These are phyloP conservation scores for Pleurotus salmoneostramineus DNA, from an alignment of 768 basidiomycete species.

Conservation along the genomic window DNA sequence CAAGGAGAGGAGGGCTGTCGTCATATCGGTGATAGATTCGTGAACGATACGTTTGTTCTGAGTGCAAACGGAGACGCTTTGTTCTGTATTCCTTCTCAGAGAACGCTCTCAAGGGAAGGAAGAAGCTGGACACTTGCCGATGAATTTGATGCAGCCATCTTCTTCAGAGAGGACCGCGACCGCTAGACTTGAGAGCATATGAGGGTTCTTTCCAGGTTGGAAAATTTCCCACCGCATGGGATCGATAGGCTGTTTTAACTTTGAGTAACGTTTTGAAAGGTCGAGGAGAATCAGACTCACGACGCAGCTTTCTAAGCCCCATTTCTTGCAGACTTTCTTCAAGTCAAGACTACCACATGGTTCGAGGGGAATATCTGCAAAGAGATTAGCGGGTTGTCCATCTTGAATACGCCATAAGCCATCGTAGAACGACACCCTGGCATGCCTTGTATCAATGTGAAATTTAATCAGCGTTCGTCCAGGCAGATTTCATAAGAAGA, in stretches of 20 bases:
- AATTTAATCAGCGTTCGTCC: not conserved
- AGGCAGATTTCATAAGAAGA: not conserved
- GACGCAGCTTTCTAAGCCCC: slow-evolving; percentile 2
- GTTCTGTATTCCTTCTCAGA: not conserved
- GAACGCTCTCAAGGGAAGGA: not conserved
- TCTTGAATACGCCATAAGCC: not conserved
- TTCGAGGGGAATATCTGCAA: not conserved
- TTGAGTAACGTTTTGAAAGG: not conserved
- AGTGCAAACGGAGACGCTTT: not conserved
- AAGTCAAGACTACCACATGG: slow-evolving; percentile 1
- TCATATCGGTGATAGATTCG: not conserved
- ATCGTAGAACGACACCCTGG: slow-evolving; percentile 1
- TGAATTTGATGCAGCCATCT: slow-evolving; percentile 2
- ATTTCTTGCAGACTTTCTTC: not conserved
- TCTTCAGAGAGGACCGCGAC: slow-evolving; percentile 1
- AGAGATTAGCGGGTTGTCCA: not conserved
- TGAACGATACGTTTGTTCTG: not conserved
- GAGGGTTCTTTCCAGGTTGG: not conserved
- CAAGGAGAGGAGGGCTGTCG: not conserved
- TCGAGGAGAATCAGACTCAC: not conserved
- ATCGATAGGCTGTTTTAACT: not conserved
- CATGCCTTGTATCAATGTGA: not conserved
- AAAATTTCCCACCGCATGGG: slow-evolving; percentile 2
- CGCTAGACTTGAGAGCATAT: not conserved
- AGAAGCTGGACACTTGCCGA: not conserved